Conservation (phyloP, 164 flowering plant species). For the Tetrastigma voinierianum region DNA sequence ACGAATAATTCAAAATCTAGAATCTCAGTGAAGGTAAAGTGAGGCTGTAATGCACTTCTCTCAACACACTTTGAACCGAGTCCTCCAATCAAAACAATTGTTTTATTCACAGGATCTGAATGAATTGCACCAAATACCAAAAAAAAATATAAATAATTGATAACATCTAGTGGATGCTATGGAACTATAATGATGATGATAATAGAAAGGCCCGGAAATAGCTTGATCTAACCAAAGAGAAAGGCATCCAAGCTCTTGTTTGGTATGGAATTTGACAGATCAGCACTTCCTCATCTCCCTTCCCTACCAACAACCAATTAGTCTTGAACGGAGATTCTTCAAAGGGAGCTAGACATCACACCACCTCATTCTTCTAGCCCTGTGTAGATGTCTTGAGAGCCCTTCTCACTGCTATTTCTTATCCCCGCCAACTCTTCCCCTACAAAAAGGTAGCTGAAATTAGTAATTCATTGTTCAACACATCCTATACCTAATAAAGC, state of each 20-base stretch:
- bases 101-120: conserved; percentile 23
- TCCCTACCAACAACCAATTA: conserved; percentile 41
- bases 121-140: neutral
- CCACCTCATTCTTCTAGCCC: conserved; percentile 44
- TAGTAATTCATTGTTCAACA: neutral
- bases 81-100: conserved; percentile 24
- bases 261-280: conserved; percentile 30
- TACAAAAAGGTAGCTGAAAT: conserved; percentile 3
- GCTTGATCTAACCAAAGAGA: conserved; percentile 25
- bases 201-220: too few relatives aligned
- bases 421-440: conserved; percentile 32
- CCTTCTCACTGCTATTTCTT: conserved; percentile 44
- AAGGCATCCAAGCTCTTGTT: conserved; percentile 27
- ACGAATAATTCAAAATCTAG: conserved; percentile 32
- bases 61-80: conserved; percentile 8
- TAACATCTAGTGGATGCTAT: too few relatives aligned
- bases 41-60: conserved; percentile 1
- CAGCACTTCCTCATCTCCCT: conserved; percentile 31
- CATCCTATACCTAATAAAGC: neutral
- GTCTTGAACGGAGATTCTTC: conserved; percentile 37
- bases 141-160: neutral
- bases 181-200: too few relatives aligned
- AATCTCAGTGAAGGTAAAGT: conserved; percentile 36
- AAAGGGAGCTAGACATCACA: conserved; percentile 40
- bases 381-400: conserved; percentile 38